Conservation (phyloP, 306 rosid genomes). For the Cyamopsis tetragonoloba region DNA sequence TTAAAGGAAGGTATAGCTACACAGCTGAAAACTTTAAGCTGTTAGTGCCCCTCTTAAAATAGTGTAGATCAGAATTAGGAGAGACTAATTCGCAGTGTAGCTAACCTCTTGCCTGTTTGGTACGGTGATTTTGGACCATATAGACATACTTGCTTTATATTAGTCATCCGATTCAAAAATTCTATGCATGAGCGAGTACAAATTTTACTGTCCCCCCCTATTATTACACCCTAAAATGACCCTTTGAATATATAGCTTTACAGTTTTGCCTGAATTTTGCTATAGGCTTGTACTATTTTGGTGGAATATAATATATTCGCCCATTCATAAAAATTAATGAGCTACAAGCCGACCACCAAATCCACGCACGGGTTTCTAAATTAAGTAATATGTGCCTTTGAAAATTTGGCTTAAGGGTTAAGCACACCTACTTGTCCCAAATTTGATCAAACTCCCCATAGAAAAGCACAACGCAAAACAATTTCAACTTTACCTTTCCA, state of each 20-base stretch:
- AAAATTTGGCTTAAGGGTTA: not conserved
- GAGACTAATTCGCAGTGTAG: not conserved
- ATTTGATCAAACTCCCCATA: not conserved
- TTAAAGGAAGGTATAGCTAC: not conserved
- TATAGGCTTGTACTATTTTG: not conserved
- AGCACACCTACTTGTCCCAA: constrained; percentile 16
- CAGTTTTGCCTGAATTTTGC: not conserved
- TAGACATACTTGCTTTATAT: too few species aligned
- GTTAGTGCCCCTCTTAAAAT: not conserved
- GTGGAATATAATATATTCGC: not conserved
- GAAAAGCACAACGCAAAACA: constrained; percentile 8
- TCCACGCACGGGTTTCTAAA: not conserved
- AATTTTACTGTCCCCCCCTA: not conserved
- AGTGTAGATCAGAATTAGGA: not conserved
- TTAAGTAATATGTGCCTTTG: not conserved
- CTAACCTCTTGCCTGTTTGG: not conserved
- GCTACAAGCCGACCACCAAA: not conserved
- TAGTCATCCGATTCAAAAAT: not conserved
- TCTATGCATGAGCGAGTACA: not conserved
- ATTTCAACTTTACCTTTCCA: constrained; percentile 63
- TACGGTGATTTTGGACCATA: not conserved
- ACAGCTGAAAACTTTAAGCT: constrained; percentile 3
- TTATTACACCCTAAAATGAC: too few species aligned
- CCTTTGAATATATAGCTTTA: not conserved
- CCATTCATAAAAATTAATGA: not conserved